Conservation (phyloP, 192 early-diverging fungal genomes). For the Gigaspora rosea region DNA sequence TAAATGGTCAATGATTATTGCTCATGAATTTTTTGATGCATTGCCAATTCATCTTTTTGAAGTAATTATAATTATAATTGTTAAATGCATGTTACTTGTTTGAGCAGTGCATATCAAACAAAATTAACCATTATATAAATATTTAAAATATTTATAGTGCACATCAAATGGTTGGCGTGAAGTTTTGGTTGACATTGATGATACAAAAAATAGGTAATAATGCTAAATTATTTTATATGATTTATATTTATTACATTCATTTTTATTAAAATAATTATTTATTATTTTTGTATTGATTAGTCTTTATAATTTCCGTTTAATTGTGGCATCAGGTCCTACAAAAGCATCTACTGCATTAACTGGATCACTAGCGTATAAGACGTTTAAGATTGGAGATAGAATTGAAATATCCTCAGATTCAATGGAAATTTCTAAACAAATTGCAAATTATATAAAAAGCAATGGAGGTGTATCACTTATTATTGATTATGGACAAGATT, state of each 20-base stretch:
- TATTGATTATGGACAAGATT: conserved; percentile 90
- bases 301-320: conserved; percentile 77
- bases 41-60: conserved; percentile 87
- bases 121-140: too few relatives aligned
- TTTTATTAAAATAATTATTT: too few relatives aligned
- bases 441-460: conserved; percentile 69
- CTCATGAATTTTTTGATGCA: conserved; percentile 98
- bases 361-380: conserved; percentile 43
- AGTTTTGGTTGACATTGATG: conserved; percentile 83
- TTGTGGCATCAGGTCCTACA: conserved; percentile 65
- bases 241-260: too few relatives aligned
- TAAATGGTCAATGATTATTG: conserved; percentile 71
- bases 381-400: conserved; percentile 69
- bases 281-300: conserved; percentile 33
- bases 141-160: conserved; percentile 50
- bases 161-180: conserved; percentile 87
- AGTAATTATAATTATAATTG: conserved; percentile 1
- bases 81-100: background rate
- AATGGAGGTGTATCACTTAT: conserved; percentile 74
- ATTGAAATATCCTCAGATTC: conserved; percentile 88
- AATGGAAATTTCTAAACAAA: conserved; percentile 59
- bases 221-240: background rate
- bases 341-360: conserved; percentile 35
- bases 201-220: conserved; percentile 52
- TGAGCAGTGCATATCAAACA: too few relatives aligned